Conservation (phyloP, 805 yeast species). For the Lachancea cidri region DNA sequence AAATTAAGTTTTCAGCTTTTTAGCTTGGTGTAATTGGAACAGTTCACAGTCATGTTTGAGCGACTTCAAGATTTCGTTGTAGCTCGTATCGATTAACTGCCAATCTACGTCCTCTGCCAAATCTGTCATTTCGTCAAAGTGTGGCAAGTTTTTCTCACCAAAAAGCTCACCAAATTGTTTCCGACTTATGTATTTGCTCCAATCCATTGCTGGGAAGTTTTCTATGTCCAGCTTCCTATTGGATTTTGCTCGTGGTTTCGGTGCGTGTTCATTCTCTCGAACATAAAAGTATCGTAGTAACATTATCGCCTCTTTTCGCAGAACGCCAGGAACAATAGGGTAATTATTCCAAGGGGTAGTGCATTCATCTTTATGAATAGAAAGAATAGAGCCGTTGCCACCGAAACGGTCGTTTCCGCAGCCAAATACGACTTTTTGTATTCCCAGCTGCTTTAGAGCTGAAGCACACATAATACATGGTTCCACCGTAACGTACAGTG, state of each 20-base stretch:
- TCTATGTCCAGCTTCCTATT: slow-evolving; percentile 54
- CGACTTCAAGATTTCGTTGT: slow-evolving; percentile 13
- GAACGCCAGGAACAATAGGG: slow-evolving; percentile 67
- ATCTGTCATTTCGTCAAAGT: slow-evolving; percentile 18
- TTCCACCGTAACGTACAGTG: slow-evolving; percentile 89
- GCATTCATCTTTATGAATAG: slow-evolving; percentile 45
- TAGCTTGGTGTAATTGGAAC: slow-evolving; percentile 9
- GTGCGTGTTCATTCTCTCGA: slow-evolving; percentile 81
- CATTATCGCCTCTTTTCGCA: slow-evolving; percentile 76
- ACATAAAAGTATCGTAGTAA: slow-evolving; percentile 79
- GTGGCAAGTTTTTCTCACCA: slow-evolving; percentile 12
- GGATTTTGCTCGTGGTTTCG: slow-evolving; percentile 70
- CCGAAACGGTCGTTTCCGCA: slow-evolving; percentile 96
- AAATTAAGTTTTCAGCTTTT: slow-evolving; percentile 11
- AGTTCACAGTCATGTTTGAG: slow-evolving; percentile 11
- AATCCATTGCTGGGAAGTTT: slow-evolving; percentile 56
- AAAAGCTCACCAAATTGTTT: slow-evolving; percentile 41
- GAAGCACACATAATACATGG: slow-evolving; percentile 99
- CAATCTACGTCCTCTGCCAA: slow-evolving; percentile 19
- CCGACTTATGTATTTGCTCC: slow-evolving; percentile 45
- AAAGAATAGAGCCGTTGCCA: slow-evolving; percentile 85
- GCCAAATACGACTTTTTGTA: slow-evolving; percentile 75
- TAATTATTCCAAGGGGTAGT: slow-evolving; percentile 33
- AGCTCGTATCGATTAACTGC: slow-evolving; percentile 21
- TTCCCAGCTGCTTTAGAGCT: slow-evolving; percentile 74